phyloP scores from a whole-genome alignment of 208 protist species.

The Leishmania tarentolae region DNA sequence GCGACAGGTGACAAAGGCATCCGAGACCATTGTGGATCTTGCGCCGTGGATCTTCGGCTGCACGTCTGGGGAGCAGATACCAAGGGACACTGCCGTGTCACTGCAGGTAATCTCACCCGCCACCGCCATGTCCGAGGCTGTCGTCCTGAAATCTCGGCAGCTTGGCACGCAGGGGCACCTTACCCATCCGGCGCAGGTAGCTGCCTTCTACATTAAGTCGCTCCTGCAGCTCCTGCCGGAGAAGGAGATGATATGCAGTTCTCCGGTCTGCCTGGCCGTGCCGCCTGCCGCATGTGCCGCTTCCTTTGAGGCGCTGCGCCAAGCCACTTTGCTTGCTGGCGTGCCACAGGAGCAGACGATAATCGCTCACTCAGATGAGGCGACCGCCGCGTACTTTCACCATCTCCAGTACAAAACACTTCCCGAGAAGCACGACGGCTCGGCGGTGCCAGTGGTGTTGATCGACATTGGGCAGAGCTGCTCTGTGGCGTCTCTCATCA shows the following conservation, averaged over 20 bases:
- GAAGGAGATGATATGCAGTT: conserved; percentile 8
- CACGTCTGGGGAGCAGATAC: conserved; percentile 18
- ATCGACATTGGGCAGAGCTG: conserved; percentile 67
- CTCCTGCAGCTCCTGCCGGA: conserved; percentile 51
- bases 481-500: conserved; percentile 38
- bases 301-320: conserved; percentile 43
- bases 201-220: conserved; percentile 62
- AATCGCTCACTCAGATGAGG: conserved; percentile 54
- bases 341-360: conserved; percentile 43
- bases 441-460: conserved; percentile 45
- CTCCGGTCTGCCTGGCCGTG: conserved; percentile 35
- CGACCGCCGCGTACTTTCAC: conserved; percentile 64
- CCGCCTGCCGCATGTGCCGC: conserved; percentile 24
- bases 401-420: conserved; percentile 60
- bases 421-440: conserved; percentile 13
- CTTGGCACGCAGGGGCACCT: conserved; percentile 25
- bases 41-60: conserved; percentile 50
- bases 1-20: conserved; percentile 62
- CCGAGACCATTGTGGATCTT: conserved; percentile 59
- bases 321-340: conserved; percentile 60
- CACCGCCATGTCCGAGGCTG: conserved; percentile 22
- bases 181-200: conserved; percentile 49
- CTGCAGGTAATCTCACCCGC: conserved; percentile 24
- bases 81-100: conserved; percentile 14
- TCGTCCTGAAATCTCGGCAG: conserved; percentile 12